Evolutionary conservation across 2,329 filamentous ascomycete species (phyloP).

Genomic region (Stromatinia cepivora): DNA sequence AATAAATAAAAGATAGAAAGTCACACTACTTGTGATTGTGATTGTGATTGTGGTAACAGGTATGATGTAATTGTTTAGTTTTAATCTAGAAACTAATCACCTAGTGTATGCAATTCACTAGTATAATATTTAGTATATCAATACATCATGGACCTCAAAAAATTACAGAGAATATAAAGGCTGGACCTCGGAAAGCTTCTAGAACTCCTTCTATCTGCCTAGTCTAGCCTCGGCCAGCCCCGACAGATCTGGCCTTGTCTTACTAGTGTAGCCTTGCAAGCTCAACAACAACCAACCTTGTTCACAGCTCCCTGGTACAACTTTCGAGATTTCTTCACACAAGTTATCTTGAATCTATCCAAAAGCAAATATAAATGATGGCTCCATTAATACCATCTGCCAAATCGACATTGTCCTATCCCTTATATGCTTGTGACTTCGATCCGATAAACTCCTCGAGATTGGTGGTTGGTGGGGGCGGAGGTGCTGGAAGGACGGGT

Average conservation of each 20-base stretch:
- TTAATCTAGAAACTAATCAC: neutral
- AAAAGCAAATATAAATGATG: conserved; percentile 30
- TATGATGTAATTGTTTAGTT: neutral
- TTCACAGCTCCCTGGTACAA: conserved; percentile 4
- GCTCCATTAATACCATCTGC: conserved; percentile 38
- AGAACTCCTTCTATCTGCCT: neutral
- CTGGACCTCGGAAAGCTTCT: conserved; percentile 1
- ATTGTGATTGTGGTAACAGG: neutral
- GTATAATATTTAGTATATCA: too few species aligned
- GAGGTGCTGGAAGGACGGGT: conserved; percentile 76
- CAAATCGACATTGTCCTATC: conserved; percentile 65
- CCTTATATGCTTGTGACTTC: conserved; percentile 85
- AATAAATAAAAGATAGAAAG: conserved; percentile 6
- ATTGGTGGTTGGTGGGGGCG: conserved; percentile 82
- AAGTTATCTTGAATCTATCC: neutral
- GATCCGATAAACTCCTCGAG: conserved; percentile 75
- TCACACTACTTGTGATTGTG: too few species aligned
- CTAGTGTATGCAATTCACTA: neutral
- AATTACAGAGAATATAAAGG: neutral
- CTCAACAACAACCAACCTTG: conserved; percentile 6
- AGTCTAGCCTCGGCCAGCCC: conserved; percentile 19
- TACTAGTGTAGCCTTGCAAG: conserved; percentile 13
- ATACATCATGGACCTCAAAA: too few species aligned
- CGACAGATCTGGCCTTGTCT: conserved; percentile 15
- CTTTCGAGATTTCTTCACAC: neutral